phyloP scores from a whole-genome alignment of 73 alveolate species.

The Paramecium tetraurelia region DNA sequence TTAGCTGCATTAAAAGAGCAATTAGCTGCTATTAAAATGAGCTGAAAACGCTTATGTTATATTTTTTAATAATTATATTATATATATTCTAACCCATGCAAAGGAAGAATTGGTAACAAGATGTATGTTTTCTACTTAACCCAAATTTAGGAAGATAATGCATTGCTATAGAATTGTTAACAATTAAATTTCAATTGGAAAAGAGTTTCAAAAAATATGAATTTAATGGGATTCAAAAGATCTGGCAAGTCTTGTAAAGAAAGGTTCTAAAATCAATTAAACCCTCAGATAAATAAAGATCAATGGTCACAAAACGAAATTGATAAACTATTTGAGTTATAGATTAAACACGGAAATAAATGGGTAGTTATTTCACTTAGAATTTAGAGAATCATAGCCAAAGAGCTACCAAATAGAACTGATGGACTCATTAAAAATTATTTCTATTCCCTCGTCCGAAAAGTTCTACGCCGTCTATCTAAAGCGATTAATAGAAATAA shows the following conservation, averaged over 20 bases:
- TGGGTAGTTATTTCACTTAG: neutral
- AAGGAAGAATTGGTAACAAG: slow-evolving; percentile 1
- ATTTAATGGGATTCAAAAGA: neutral
- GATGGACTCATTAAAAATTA: slow-evolving; percentile 88
- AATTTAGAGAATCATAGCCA: slow-evolving; percentile 65
- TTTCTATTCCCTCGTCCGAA: slow-evolving; percentile 85
- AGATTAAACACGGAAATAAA: neutral
- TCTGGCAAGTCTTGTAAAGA: neutral
- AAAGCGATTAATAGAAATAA: neutral
- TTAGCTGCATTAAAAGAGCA: slow-evolving; percentile 18
- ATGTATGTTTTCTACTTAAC: neutral
- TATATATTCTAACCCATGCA: neutral
- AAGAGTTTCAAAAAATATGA: slow-evolving; percentile 3
- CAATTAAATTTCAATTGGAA: neutral
- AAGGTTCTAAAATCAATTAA: slow-evolving; percentile 20
- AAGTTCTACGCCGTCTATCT: slow-evolving; percentile 73
- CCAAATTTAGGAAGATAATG: neutral
- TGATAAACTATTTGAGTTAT: neutral
- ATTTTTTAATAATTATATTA: neutral
- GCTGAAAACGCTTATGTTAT: neutral
- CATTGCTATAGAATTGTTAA: neutral
- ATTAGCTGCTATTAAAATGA: neutral
- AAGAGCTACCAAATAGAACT: slow-evolving; percentile 86
- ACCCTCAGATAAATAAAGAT: neutral
- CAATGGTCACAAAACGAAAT: neutral